Conservation (phyloP, 805 yeast genomes). For the Suhomyces canberraensis region DNA sequence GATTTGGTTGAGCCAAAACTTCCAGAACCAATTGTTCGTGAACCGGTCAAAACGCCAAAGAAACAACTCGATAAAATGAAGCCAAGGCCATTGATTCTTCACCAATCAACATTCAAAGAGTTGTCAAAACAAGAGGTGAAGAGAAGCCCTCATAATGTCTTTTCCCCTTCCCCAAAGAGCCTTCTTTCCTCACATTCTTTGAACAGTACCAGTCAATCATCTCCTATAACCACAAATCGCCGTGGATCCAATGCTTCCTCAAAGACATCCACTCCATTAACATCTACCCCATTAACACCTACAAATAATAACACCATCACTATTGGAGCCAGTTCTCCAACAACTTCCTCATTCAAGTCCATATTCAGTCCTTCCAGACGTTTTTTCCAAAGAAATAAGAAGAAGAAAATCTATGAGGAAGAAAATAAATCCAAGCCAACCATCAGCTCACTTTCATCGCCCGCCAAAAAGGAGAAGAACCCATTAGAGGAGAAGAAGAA, state of each 20-base stretch:
- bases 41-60: too few species aligned
- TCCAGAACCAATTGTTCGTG: too few species aligned
- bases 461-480: slow-evolving; percentile 10
- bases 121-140: neutral
- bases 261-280: slow-evolving; percentile 6
- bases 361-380: slow-evolving; percentile 39
- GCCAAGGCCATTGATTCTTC: slow-evolving; percentile 1
- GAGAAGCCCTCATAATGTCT: neutral
- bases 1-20: too few species aligned
- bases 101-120: slow-evolving; percentile 2
- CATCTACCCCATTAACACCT: slow-evolving; percentile 20
- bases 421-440: slow-evolving; percentile 20
- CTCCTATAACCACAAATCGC: neutral
- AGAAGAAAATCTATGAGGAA: slow-evolving; percentile 7
- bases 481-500: slow-evolving; percentile 10
- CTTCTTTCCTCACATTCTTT: neutral
- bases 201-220: neutral
- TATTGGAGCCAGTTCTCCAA: slow-evolving; percentile 40
- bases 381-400: slow-evolving; percentile 29
- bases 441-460: slow-evolving; percentile 30
- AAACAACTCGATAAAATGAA: too few species aligned
- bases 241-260: neutral
- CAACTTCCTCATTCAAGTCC: slow-evolving; percentile 23
- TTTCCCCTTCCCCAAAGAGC: neutral
- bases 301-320: slow-evolving; percentile 26